Percentiles rank a stretch among this genome's conserved stretches.
These are phyloP conservation scores for Macrotyloma uniflorum DNA, from an alignment of 306 rosid species.

Conservation along the genomic window DNA sequence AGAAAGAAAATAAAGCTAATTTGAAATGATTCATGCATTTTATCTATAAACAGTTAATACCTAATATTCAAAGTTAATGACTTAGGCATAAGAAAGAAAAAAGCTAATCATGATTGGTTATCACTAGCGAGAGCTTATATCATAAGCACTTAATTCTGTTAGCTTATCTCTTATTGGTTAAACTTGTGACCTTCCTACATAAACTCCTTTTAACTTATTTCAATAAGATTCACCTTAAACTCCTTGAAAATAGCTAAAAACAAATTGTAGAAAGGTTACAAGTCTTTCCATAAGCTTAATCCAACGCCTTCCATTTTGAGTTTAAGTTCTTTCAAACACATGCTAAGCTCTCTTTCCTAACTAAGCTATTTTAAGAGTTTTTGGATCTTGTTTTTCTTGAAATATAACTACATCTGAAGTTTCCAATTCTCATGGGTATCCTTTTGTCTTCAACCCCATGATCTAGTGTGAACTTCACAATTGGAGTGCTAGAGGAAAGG, in stretches of 20 bases:
- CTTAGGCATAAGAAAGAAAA: not conserved
- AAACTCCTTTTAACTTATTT: not conserved
- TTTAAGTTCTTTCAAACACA: not conserved
- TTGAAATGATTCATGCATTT: not conserved
- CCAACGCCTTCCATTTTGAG: not conserved
- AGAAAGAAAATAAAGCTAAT: not conserved
- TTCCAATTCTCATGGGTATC: conserved; percentile 17
- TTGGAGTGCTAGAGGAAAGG: conserved; percentile 75
- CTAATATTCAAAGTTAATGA: conserved; percentile 17
- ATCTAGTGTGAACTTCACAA: conserved; percentile 67
- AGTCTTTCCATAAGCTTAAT: not conserved
- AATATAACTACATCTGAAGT: conserved; percentile 29
- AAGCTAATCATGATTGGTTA: not conserved
- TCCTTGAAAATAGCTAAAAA: not conserved
- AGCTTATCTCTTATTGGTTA: not conserved
- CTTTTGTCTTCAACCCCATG: conserved; percentile 14
- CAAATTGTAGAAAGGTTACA: not conserved
- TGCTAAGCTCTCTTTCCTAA: not conserved
- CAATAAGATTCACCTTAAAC: not conserved
- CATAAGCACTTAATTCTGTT: not conserved
- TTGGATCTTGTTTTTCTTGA: conserved; percentile 15
- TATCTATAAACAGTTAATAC: not conserved
- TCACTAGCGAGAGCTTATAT: not conserved
- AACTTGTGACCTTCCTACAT: not conserved
- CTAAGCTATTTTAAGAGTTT: not conserved